Conservation (phyloP, 148 eudicot genomes). For the Polygonum aviculare region DNA sequence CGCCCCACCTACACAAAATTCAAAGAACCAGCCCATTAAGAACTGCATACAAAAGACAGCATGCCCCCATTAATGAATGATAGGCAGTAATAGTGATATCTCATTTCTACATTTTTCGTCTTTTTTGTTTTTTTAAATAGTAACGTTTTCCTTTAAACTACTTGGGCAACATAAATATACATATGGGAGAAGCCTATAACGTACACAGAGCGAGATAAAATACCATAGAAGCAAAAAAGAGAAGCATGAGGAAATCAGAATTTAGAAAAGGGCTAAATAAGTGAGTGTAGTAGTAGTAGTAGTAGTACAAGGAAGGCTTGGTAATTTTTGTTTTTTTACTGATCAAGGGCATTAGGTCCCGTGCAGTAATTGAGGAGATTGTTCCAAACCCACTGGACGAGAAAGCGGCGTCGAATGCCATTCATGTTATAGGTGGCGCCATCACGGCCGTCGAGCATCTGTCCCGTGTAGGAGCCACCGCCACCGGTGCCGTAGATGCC, state of each 20-base stretch:
- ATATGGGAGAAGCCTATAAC: not conserved
- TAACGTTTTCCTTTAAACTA: not conserved
- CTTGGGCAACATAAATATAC: not conserved
- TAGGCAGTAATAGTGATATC: not conserved
- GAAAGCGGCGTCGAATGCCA: conserved; percentile 57
- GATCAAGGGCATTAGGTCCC: conserved; percentile 90
- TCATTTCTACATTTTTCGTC: not conserved
- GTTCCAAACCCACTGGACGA: conserved; percentile 97
- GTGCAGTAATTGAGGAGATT: conserved; percentile 70
- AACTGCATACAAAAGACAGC: not conserved
- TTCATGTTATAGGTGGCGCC: conserved; percentile 71
- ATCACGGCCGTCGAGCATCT: conserved; percentile 44
- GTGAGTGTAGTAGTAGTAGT: too few species aligned
- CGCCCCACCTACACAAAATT: not conserved
- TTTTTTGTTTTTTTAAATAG: not conserved
- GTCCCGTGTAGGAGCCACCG: conserved; percentile 88
- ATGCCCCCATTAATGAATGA: not conserved
- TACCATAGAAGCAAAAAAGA: not conserved
- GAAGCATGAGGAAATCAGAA: not conserved
- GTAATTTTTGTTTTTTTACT: not conserved
- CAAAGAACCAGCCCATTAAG: not conserved
- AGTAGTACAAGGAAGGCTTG: not conserved
- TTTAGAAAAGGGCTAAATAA: not conserved
- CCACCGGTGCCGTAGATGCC: conserved; percentile 93
- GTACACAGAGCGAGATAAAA: not conserved